Evolutionary conservation across 495 filamentous ascomycete genomes (phyloP).

Genomic region (Xylaria longipes): DNA sequence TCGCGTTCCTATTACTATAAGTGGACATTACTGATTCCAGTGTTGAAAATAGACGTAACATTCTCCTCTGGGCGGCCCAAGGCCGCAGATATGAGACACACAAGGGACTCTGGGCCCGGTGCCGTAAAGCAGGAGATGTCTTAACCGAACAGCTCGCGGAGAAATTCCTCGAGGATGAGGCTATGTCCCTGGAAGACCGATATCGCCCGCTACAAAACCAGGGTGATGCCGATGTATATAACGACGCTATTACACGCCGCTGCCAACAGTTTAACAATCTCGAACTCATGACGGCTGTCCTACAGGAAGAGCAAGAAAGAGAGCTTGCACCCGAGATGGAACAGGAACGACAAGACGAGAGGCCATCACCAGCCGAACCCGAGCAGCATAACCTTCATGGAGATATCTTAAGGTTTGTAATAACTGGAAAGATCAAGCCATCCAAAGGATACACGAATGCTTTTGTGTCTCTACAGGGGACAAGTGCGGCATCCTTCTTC

Average conservation of each 20-base stretch:
- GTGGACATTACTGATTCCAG: too few relatives aligned
- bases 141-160: slow-evolving; percentile 44
- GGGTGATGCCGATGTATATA: not conserved
- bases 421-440: slow-evolving; percentile 24
- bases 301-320: slow-evolving; percentile 75
- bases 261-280: slow-evolving; percentile 54
- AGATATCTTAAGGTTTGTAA: slow-evolving; percentile 51
- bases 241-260: slow-evolving; percentile 43
- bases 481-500: slow-evolving; percentile 44
- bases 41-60: too few relatives aligned
- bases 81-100: slow-evolving; percentile 55
- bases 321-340: slow-evolving; percentile 70
- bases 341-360: slow-evolving; percentile 61
- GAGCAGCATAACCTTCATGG: slow-evolving; percentile 50
- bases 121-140: slow-evolving; percentile 15
- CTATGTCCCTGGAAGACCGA: slow-evolving; percentile 29
- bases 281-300: slow-evolving; percentile 39
- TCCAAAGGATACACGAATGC: slow-evolving; percentile 53
- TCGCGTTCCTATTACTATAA: too few relatives aligned
- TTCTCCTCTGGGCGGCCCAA: slow-evolving; percentile 67
- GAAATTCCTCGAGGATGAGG: slow-evolving; percentile 51
- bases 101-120: slow-evolving; percentile 36
- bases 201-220: slow-evolving; percentile 25
- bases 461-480: slow-evolving; percentile 50
- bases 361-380: slow-evolving; percentile 48